Evolutionary conservation across 2,329 filamentous ascomycete species (phyloP), one percentile per base, ranked within the genome.

Genomic region (Aureobasidium mangrovei): DNA sequence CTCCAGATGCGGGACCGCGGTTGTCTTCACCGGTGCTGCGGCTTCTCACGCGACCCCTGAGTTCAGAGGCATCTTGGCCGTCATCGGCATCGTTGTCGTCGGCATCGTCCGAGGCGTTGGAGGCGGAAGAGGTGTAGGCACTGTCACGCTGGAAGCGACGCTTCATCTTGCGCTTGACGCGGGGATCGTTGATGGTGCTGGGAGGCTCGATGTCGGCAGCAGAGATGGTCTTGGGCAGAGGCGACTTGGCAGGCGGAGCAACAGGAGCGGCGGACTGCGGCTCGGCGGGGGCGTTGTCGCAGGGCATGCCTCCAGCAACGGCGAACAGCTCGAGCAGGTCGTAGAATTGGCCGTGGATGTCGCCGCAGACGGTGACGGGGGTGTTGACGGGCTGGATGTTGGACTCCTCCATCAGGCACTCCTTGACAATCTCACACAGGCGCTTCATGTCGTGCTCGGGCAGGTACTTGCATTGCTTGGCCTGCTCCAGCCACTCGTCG

Each of bases 341-440:
- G 73, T 98, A 97, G 71, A 97, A 97, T 73, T 98, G 93, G 63
- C 93, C 93, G 72, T 98, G 93, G 59, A 98, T 97, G 69, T 98
- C 93, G 67, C 93, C 93, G 67, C 93, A 97, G 59, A 98, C 86
- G 4, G 93, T 98, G 59, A 98, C 93, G 5, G 93, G 93, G 0
- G 93, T 95, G 53, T 86, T 83, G 24, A 98, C 91, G n/a, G 93
- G 93, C 70, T 97, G 93, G 57, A 98, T 97, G 69, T 98, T 98
- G 60, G 91, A 96, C 74, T 98, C 93, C 78, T 98, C 93, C 93
- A 98, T 98, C 65, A 98, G 79, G 61, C 89, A 94, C 73, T 97
- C 93, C 76, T 98, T 98, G 58, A 97, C 93, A 68, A 95, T 95
- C 75, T 98, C 93, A 70, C 93, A 98, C 46, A 98, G 80, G 71